Base-by-base conservation (phyloP, 208 protist genomes). In the Acanthamoeba sp. region DNA sequence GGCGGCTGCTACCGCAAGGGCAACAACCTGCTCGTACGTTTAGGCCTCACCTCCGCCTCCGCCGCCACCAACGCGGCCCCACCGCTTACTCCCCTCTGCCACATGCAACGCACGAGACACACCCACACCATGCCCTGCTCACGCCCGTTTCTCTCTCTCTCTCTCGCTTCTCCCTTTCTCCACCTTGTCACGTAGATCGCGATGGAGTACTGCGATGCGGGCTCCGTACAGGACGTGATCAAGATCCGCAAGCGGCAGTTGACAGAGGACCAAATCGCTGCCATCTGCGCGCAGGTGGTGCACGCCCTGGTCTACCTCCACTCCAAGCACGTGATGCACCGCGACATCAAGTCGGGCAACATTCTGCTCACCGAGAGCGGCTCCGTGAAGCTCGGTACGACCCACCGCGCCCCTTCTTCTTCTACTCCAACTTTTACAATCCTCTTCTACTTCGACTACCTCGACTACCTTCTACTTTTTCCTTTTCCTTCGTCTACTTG, bases 201-300 rank as follows among this genome's bases (percentile, higher is more conserved):
- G 42, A 98, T 98, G 96, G 97, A 98, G 94, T 98, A 96, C 87
- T 97, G 96, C 88, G 94, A 95, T 24, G 88, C 84, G 6, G 97
- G 97, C 38, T 96, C 96, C 27, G 95, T 96, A 34, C 89, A 92
- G 45, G 97, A 98, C 84, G 73, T 97, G 55, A 96, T 97, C 95
- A 88, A 91, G 36, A 73, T 97, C 20, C 89, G 94, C 48, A 93
- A 94, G 50, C 57, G 62, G 22, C 40, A 93, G n/a, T 66, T 97
- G 18, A 87, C 91, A 42, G 91, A 97, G 76, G 93, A 90, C 78
- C 88, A 96, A 42, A 97, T 97, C 57, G 95, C 94, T 36, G 48
- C 84, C 5, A 94, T 97, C 24, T 94, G 95, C 45, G 55, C 87
- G 32, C 96, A 97, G 82, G 91, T 97, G 10, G 59, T 97, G 16